A percentile compares a stretch with the other conserved stretches of the same genome.
phyloP scores from a whole-genome alignment of 208 protist genomes.

The Plasmodiophora brassicae region DNA sequence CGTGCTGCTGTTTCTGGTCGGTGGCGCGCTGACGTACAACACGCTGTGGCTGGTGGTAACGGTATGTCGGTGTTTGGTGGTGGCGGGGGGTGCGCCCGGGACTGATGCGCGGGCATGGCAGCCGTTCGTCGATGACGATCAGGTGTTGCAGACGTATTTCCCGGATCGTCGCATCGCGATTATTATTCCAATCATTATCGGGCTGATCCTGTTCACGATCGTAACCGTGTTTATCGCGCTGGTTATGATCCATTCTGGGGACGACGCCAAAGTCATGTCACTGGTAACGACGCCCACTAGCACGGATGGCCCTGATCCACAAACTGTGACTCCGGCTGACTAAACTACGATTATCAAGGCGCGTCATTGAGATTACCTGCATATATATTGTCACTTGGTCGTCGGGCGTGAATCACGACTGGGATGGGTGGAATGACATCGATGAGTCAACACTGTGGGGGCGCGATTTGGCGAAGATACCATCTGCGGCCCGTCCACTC shows the following conservation, averaged over 20 bases:
- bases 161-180: not conserved
- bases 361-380: too few species aligned
- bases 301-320: too few species aligned
- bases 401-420: too few species aligned
- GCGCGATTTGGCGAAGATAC: too few species aligned
- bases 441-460: too few species aligned
- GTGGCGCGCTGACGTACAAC: not conserved
- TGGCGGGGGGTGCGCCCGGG: not conserved
- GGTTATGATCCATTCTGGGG: conserved; percentile 24
- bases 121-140: conserved; percentile 17
- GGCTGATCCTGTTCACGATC: not conserved
- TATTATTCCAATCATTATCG: not conserved
- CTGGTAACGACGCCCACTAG: too few species aligned
- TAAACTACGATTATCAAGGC: too few species aligned
- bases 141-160: not conserved
- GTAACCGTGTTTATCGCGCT: not conserved
- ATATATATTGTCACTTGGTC: too few species aligned
- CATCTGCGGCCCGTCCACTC: too few species aligned
- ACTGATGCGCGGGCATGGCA: not conserved
- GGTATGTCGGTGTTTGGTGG: not conserved
- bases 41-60: not conserved
- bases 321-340: too few species aligned
- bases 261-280: too few species aligned
- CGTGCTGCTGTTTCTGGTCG: not conserved
- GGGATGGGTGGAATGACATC: too few species aligned